These are phyloP conservation scores for Lyophyllum atratum DNA, from an alignment of 768 basidiomycete genomes.

Conservation along the genomic window DNA sequence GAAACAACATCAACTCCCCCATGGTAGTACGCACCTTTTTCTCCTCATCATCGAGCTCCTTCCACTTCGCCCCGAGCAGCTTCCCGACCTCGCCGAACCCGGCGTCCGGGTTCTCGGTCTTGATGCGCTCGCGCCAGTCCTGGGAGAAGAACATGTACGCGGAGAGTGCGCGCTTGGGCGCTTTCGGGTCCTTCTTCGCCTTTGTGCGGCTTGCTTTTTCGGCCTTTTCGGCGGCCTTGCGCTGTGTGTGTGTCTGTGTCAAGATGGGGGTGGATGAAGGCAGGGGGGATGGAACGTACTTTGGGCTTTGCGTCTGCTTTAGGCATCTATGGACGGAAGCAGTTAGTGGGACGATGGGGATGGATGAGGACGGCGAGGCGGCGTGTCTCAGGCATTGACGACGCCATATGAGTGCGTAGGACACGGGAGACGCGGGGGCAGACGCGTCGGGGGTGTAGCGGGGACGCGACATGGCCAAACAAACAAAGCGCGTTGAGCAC, in stretches of 20 bases:
- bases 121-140: slow-evolving; percentile 94
- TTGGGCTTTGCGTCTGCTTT: slow-evolving; percentile 70
- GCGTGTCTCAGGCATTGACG: neutral
- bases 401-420: neutral
- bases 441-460: slow-evolving; percentile 15
- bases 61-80: slow-evolving; percentile 95
- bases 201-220: slow-evolving; percentile 57
- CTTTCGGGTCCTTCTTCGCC: slow-evolving; percentile 77
- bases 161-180: slow-evolving; percentile 90
- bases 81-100: slow-evolving; percentile 95
- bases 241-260: slow-evolving; percentile 37
- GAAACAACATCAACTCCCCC: slow-evolving; percentile 7
- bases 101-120: slow-evolving; percentile 93
- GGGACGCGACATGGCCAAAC: slow-evolving; percentile 16
- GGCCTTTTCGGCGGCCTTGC: slow-evolving; percentile 76
- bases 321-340: slow-evolving; percentile 60
- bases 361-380: slow-evolving; percentile 1
- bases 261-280: neutral
- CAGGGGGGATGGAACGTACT: slow-evolving; percentile 39
- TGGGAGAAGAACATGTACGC: slow-evolving; percentile 99
- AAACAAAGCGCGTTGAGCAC: slow-evolving; percentile 12
- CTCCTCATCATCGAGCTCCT: slow-evolving; percentile 88
- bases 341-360: neutral
- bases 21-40: slow-evolving; percentile 68
- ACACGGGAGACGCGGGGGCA: neutral